Percentiles rank a stretch among this genome's conserved stretches.
phyloP scores from a whole-genome alignment of 441 rosid genomes.

The Adansonia rubrostipa region DNA sequence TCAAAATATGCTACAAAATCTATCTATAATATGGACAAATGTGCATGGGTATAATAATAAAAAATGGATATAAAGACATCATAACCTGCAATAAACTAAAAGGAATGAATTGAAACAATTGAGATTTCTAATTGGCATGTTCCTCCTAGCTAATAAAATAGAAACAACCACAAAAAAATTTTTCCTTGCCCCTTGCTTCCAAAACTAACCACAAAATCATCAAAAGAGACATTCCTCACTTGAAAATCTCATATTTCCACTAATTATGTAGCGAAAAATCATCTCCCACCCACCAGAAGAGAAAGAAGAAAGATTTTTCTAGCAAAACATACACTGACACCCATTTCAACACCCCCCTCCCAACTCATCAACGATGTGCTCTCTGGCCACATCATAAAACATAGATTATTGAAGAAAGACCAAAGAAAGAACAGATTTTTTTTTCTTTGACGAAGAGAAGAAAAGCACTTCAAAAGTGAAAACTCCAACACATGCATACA shows the following conservation, averaged over 20 bases:
- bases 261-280: not conserved
- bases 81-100: not conserved
- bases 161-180: not conserved
- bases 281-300: constrained; percentile 5
- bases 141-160: not conserved
- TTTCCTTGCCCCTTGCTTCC: not conserved
- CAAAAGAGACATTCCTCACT: not conserved
- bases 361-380: too few species aligned
- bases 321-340: not conserved
- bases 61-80: not conserved
- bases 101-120: not conserved
- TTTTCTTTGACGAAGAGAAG: not conserved
- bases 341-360: not conserved
- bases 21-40: not conserved
- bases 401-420: not conserved
- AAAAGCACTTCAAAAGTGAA: not conserved
- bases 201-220: not conserved
- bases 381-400: not conserved
- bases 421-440: not conserved
- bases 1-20: not conserved
- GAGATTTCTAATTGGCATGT: not conserved
- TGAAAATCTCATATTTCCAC: not conserved
- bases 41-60: not conserved
- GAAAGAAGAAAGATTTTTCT: not conserved
- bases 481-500: not conserved